Evolutionary conservation across 2,329 filamentous ascomycete species (phyloP).

Genomic region (Teratosphaeria nubilosa): DNA sequence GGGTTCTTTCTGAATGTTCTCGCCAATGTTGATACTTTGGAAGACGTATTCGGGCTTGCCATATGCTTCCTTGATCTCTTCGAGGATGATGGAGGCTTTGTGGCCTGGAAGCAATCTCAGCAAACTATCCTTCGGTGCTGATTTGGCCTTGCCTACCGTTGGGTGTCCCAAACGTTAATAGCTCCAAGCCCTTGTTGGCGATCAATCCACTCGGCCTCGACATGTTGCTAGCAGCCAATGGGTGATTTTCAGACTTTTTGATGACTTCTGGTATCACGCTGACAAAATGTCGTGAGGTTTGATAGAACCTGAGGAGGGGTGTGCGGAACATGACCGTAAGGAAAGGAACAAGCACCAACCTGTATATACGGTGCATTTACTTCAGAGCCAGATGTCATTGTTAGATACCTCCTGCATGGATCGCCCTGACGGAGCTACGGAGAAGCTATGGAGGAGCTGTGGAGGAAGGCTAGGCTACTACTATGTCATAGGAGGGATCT

Average conservation of each 20-base stretch:
- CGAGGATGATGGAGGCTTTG: slow-evolving; percentile 52
- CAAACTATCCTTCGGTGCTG: neutral
- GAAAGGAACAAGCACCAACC: slow-evolving; percentile 8
- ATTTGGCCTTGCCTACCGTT: slow-evolving; percentile 24
- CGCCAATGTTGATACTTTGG: slow-evolving; percentile 49
- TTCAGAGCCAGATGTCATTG: neutral
- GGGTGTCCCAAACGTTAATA: slow-evolving; percentile 46
- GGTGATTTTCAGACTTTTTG: slow-evolving; percentile 1
- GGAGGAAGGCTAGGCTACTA: too few relatives aligned
- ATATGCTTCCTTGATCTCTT: slow-evolving; percentile 58
- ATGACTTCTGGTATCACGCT: slow-evolving; percentile 8
- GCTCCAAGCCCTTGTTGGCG: slow-evolving; percentile 54
- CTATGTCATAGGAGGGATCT: neutral
- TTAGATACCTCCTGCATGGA: neutral
- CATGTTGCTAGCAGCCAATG: slow-evolving; percentile 11
- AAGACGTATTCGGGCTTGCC: slow-evolving; percentile 47
- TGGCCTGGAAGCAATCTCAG: slow-evolving; percentile 7
- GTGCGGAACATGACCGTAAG: slow-evolving; percentile 16
- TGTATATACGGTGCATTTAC: slow-evolving; percentile 1
- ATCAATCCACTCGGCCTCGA: slow-evolving; percentile 47
- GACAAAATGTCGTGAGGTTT: slow-evolving; percentile 15
- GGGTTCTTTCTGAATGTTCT: slow-evolving; percentile 56
- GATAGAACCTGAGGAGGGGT: slow-evolving; percentile 17
- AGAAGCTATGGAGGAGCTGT: too few relatives aligned
- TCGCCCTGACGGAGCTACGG: neutral